Base-by-base conservation (phyloP, 75 land plant species). In the Chamaecyparis obtusa region DNA sequence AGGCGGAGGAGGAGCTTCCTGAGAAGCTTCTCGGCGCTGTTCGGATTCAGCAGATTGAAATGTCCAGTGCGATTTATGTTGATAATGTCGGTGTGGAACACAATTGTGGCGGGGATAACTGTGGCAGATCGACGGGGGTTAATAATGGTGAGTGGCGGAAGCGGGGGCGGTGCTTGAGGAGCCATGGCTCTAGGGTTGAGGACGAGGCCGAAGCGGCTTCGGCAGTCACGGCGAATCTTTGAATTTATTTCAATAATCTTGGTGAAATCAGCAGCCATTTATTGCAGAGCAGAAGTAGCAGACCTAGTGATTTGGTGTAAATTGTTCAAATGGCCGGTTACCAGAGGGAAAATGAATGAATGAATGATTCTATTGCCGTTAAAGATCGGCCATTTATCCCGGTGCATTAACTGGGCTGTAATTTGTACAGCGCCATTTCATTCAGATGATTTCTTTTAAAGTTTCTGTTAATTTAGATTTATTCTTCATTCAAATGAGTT, bases 1-100 rank as follows among this genome's bases (percentile, higher is more conserved):
- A 96, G 91, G 32, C 87, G n/a, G 99, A 95, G 84, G 95, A 96
- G 33, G 99, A 97, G 89, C 89, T 97, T 33, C 99, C 98, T 35
- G 98, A 97, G 91, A 90, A 85, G 78, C 85, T 97, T 11, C 15
- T 97, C 5, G 98, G 99, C 2, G 95, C 96, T 3, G 95, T 96
- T 2, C 88, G 98, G 83, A 82, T 97, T 30, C 95, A 94, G 54
- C 99, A 97, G 92, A 97, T 97, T 86, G 95, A 97, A 88, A 96
- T 97, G 98, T 84, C 89, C 10, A 87, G 98, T 8, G 99, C 99
- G 0, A 49, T 85, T 9, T 89, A 85, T 60, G 87, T 96, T 11
- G 93, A 95, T 15, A 64, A 1, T 64, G n/a, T 24, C 27, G n/a
- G 83, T 7, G 27, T 8, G 5, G 76, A 33, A 0, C 33, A 74